Evolutionary conservation across 2,329 filamentous ascomycete species (phyloP).

Genomic region (Penicillium sp.): DNA sequence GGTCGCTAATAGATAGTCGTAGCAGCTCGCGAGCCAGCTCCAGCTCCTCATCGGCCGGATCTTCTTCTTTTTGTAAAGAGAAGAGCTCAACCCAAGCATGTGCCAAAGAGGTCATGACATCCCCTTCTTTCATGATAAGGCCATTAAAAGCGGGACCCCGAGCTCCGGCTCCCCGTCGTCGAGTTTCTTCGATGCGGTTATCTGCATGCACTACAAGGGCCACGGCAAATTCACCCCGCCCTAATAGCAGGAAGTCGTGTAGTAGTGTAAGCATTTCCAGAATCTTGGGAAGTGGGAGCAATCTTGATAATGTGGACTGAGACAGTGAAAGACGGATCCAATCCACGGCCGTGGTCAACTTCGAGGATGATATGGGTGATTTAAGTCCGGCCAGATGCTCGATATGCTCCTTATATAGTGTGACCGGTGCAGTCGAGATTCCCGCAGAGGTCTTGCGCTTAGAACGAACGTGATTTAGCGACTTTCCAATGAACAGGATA

Average conservation of each 20-base stretch:
- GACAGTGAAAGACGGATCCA: conserved; percentile 80
- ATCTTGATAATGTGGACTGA: conserved; percentile 75
- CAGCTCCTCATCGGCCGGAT: conserved; percentile 69
- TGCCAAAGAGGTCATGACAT: conserved; percentile 73
- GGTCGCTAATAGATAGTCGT: conserved; percentile 56
- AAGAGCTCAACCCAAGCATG: conserved; percentile 78
- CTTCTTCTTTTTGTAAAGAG: conserved; percentile 76
- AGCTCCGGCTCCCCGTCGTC: conserved; percentile 61
- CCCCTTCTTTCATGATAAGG: conserved; percentile 78
- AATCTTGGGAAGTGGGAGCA: conserved; percentile 76
- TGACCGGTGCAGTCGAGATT: conserved; percentile 57
- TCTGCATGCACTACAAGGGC: conserved; percentile 84
- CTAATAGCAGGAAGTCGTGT: conserved; percentile 83
- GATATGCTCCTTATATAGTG: conserved; percentile 42
- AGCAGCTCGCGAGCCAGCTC: conserved; percentile 80
- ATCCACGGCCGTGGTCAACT: conserved; percentile 70
- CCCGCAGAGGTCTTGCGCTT: conserved; percentile 39
- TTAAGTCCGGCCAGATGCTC: conserved; percentile 65
- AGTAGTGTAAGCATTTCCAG: conserved; percentile 75
- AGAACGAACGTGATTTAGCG: conserved; percentile 76
- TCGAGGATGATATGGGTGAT: conserved; percentile 71
- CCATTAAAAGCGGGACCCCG: conserved; percentile 61
- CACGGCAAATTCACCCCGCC: conserved; percentile 87
- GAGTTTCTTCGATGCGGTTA: conserved; percentile 68
- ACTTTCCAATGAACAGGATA: conserved; percentile 87